Evolutionary conservation across 2,329 filamentous ascomycete genomes (phyloP), one percentile per base, ranked within the genome.

Genomic region (Sporothrix sp.): DNA sequence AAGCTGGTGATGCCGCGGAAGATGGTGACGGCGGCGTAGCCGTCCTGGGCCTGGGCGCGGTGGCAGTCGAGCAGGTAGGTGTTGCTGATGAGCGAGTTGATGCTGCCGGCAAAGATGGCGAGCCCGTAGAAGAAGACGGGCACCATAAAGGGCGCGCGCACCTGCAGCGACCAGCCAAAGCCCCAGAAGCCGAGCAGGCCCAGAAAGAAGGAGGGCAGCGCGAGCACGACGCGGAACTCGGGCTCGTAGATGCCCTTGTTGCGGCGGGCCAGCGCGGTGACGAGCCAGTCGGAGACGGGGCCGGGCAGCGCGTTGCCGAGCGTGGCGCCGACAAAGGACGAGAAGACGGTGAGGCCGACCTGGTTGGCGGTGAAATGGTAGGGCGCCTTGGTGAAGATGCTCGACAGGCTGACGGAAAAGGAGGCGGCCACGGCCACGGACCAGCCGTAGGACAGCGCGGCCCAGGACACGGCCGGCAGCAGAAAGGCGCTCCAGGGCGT

Each of bases 201-300:
- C 5, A 63, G 60, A 1, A 63, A 40, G 3, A 69, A 56, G 1
- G 62, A 59, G 13, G 63, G 61, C 3, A 67, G 57, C 32, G 64
- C 59, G 21, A 66, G 61, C 1, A 71, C 62, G 11, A 74, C 58
- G 10, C 71, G 62, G 11, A 60, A 67, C 58, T 74, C 71, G 2
- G 71, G 72, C 58, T 71, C 65, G 52, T 71, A 72, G 18, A 72
- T 58, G 7, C 71, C 71, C 8, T 60, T 58, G 49, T 72, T 68
- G 48, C 60, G 62, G 50, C 61, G 62, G 13, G 68, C 64, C 20
- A 67, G 62, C 59, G 61, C 68, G 36, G 60, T 63, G 48, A 66
- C 66, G 3, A 68, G 47, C 4, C 64, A 65, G 51, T 71, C 68
- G 8, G 64, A 59, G 9, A 63, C 58, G 1, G 58, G 56, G 2